Base-by-base conservation (phyloP, 352 stramenopile species). In the Phytophthora rubi region DNA sequence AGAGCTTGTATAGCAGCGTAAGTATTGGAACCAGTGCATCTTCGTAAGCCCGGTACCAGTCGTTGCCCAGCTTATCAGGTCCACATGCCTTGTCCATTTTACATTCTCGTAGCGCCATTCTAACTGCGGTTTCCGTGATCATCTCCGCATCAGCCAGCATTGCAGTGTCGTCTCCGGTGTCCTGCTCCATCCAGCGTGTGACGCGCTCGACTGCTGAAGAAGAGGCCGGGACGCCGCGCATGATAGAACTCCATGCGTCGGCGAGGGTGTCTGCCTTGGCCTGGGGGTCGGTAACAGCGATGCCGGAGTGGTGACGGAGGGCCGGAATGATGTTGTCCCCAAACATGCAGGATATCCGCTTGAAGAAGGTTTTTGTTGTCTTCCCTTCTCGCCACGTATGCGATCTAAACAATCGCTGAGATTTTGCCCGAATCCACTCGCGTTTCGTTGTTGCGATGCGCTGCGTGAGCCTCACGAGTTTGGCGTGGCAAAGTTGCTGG, bases 61-160 rank as follows among this genome's bases (percentile, higher is more conserved):
- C 53, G 18, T 68, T 68, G 2, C 53, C 33, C 7, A 68, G 9
- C 2, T n/a, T 6, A 26, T 68, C 61, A 15, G 53, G 61, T 6
- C 61, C 61, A 18, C 28, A 51, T 12, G 61, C 44, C 8, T 68
- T 68, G 2, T 30, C 61, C 1, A 2, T 4, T n/a, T 68, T 68
- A 13, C 33, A 57, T 3, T 6, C 15, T 3, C 15, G 23, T 1
- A 62, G 37, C 7, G 61, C 52, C 9, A 26, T 26, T 5, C 1
- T 12, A 0, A 62, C 53, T 10, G 23, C 32, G 6, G 12, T 6
- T 16, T 44, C 49, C 10, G 10, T 39, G 49, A 55, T 55, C 23
- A 54, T 16, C 6, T 62, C 56, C 9, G 23, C 23, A 8, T 44
- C 42, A 7, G 53, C 16, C 21, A 59, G 9, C 30, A 32, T 16